Percentiles rank a stretch among this genome's conserved stretches.
These are phyloP conservation scores for Cucurbita moschata DNA, from an alignment of 306 rosid species.

Conservation along the genomic window DNA sequence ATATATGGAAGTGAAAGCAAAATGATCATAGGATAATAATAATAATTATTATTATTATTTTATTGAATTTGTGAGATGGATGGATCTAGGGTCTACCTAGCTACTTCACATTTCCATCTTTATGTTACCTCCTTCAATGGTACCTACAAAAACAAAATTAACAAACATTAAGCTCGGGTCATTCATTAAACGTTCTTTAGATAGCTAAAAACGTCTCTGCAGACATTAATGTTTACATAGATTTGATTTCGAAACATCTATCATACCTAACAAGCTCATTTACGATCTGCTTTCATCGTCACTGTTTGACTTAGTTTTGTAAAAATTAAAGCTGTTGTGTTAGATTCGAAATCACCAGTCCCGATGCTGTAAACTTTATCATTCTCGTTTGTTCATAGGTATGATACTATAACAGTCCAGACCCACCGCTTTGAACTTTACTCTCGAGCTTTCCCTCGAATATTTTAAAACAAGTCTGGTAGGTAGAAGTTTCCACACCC, in stretches of 20 bases:
- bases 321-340: too few species aligned
- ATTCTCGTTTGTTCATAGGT: background rate
- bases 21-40: background rate
- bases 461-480: too few species aligned
- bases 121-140: background rate
- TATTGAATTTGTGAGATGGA: background rate
- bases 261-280: background rate
- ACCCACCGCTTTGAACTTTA: too few species aligned
- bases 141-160: background rate
- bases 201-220: too few species aligned
- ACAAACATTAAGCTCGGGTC: background rate
- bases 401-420: too few species aligned
- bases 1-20: background rate
- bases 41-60: background rate
- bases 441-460: too few species aligned
- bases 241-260: background rate
- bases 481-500: too few species aligned
- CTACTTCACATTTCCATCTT: conserved; percentile 13
- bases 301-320: too few species aligned
- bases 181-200: too few species aligned
- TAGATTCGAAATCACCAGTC: background rate
- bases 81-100: background rate
- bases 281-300: too few species aligned
- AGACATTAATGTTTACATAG: background rate
- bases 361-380: background rate